phyloP scores from a whole-genome alignment of 169 alveolate genomes.

The Eimeria tenella region DNA sequence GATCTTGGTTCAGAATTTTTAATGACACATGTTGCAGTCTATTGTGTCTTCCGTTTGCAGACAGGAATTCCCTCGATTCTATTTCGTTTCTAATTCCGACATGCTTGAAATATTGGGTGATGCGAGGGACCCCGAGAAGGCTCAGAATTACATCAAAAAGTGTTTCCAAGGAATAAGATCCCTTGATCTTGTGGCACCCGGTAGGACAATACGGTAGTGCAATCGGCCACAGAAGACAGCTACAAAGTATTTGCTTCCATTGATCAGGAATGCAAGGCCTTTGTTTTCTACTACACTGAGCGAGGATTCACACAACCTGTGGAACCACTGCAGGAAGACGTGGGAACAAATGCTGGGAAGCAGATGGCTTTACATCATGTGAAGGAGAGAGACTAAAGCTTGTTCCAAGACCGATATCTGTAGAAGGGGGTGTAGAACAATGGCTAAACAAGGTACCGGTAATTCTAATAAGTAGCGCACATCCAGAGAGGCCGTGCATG shows the following conservation, averaged over 20 bases:
- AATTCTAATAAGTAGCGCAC: not conserved
- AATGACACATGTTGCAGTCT: not conserved
- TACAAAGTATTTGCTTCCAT: not conserved
- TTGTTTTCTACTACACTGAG: no score
- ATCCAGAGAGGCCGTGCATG: not conserved
- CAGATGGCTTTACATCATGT: slow-evolving; percentile 88
- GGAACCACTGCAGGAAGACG: slow-evolving; percentile 62
- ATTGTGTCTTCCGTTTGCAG: slow-evolving; percentile 8
- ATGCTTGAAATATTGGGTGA: slow-evolving; percentile 95
- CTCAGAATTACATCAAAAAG: slow-evolving; percentile 95
- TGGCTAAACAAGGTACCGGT: slow-evolving; percentile 83
- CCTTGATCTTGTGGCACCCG: slow-evolving; percentile 87
- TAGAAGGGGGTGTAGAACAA: slow-evolving; percentile 84
- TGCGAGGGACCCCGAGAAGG: slow-evolving; percentile 93
- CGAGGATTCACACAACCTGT: no score
- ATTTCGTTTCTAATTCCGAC: slow-evolving; percentile 96
- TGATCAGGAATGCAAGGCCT: not conserved
- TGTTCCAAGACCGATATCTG: slow-evolving; percentile 71
- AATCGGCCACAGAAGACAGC: not conserved
- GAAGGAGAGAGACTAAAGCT: slow-evolving; percentile 91
- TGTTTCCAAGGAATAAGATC: slow-evolving; percentile 94
- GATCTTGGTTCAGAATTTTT: no score
- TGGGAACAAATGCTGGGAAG: slow-evolving; percentile 83
- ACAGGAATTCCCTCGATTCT: slow-evolving; percentile 95
- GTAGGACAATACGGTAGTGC: slow-evolving; percentile 2